phyloP scores from a whole-genome alignment of 2,329 filamentous ascomycete genomes.

The Geosmithia flava region DNA sequence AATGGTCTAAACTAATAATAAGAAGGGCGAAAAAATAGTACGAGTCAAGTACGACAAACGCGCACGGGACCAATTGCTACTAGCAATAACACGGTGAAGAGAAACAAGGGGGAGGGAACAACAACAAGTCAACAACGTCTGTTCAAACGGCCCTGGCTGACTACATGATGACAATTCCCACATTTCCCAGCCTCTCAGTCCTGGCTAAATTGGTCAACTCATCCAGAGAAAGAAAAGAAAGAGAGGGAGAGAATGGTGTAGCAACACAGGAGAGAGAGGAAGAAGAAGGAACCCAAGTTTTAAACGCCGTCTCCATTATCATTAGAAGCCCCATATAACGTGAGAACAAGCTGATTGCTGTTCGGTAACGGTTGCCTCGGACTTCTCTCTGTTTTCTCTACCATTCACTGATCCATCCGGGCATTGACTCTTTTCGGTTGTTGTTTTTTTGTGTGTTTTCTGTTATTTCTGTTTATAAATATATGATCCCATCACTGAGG shows the following conservation, averaged over 20 bases:
- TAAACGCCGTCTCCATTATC: not conserved
- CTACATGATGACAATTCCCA: too few species aligned
- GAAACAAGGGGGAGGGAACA: too few species aligned
- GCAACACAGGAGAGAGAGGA: too few species aligned
- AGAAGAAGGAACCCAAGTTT: not conserved
- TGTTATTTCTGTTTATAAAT: not conserved
- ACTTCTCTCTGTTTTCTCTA: not conserved
- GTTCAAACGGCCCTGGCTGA: too few species aligned
- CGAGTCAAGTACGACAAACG: not conserved
- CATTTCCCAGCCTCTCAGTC: too few species aligned
- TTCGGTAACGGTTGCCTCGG: not conserved
- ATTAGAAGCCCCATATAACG: not conserved
- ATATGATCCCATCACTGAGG: conserved; percentile 31
- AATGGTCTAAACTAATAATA: not conserved
- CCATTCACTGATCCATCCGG: not conserved
- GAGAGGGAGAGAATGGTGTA: too few species aligned
- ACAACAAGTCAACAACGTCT: too few species aligned
- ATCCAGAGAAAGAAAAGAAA: too few species aligned
- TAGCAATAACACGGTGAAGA: too few species aligned
- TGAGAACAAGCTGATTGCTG: not conserved
- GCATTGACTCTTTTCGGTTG: not conserved
- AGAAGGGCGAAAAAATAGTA: not conserved
- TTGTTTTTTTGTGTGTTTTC: not conserved
- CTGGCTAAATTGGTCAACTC: too few species aligned
- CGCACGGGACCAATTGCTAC: not conserved